Evolutionary conservation across 1,139 yeast genomes (phyloP), one percentile per base, ranked within the genome.

Genomic region (Protomyces inundatus): DNA sequence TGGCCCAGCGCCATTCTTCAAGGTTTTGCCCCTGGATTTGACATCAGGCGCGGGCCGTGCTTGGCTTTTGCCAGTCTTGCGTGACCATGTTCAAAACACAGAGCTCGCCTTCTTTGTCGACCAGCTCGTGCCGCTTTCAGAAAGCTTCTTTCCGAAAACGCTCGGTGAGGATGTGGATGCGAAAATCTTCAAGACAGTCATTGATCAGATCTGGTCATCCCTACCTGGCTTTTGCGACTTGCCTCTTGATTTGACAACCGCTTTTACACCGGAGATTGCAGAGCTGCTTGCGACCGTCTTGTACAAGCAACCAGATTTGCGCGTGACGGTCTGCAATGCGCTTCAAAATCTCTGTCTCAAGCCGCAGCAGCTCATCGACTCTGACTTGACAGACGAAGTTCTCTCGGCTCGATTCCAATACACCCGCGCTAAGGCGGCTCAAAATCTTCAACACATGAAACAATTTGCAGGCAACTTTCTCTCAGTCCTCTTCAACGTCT

Each of bases 31-130:
- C 7, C 80, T 93, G 72, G 90, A 91, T 72, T 80, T 93, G 71
- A 77, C 80, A 35, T 61, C 52, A 32, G 55, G 63, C 39, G 14
- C 50, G 3, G 96, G 96, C 58, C 84, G 98, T 74, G 97, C 97
- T 57, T 93, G 98, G 98, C 73, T 93, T 70, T 81, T 93, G 68
- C 98, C 98, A n/a, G 74, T 95, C 45, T 81, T 93, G 67, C 86
- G 98, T 76, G 97, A 91, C 70, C 85, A 88, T 71, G 88, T 90
- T 36, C 82, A 85, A 70, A 82, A 84, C 72, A 87, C 97, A 0
- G 80, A 82, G 65, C 78, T 95, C 64, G 79, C 81, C 0, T 89
- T 80, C 72, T 93, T 83, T 76, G 81, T 82, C 67, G 74, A 76
- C 33, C 80, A 84, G 50, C 81, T 95, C 66, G 76, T 88, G 37